phyloP scores from a whole-genome alignment of 208 protist genomes.

The Crithidia brevicula region DNA sequence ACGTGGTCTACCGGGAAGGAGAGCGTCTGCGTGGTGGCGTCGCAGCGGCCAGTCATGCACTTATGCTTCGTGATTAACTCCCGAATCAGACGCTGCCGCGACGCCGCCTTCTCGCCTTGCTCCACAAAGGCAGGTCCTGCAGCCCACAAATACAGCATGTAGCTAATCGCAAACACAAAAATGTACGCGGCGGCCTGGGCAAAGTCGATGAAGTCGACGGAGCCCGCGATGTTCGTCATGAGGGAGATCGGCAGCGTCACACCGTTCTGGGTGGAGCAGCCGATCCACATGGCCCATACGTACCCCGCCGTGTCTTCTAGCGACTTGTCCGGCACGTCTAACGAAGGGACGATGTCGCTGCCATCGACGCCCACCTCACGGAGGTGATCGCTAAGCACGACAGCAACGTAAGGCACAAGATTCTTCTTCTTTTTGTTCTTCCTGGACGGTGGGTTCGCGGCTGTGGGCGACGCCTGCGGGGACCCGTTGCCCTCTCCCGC shows the following conservation, averaged over 20 bases:
- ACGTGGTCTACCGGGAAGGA: slow-evolving; percentile 12
- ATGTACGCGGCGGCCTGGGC: slow-evolving; percentile 65
- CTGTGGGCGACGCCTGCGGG: background rate
- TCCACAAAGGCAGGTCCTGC: slow-evolving; percentile 62
- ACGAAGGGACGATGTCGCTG: slow-evolving; percentile 53
- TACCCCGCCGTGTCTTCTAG: slow-evolving; percentile 71
- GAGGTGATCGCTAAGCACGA: slow-evolving; percentile 66
- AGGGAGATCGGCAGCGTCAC: slow-evolving; percentile 81
- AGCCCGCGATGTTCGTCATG: slow-evolving; percentile 57
- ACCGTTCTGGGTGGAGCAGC: slow-evolving; percentile 75
- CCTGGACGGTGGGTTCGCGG: background rate
- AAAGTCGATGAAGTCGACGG: slow-evolving; percentile 64
- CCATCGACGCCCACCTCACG: slow-evolving; percentile 48
- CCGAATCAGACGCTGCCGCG: slow-evolving; percentile 56
- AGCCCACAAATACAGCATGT: slow-evolving; percentile 57
- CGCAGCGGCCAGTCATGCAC: slow-evolving; percentile 38
- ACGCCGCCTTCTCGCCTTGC: slow-evolving; percentile 49
- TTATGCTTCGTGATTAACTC: slow-evolving; percentile 59
- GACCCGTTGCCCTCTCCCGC: background rate
- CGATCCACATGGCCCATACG: slow-evolving; percentile 53
- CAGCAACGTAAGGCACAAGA: slow-evolving; percentile 49
- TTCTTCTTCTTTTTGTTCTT: slow-evolving; percentile 31
- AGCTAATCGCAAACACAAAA: slow-evolving; percentile 74
- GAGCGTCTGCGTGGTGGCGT: slow-evolving; percentile 71
- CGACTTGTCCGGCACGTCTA: slow-evolving; percentile 52